Evolutionary conservation across 176 grass and related monocot genomes (phyloP).

Genomic region (Carex pumila): DNA sequence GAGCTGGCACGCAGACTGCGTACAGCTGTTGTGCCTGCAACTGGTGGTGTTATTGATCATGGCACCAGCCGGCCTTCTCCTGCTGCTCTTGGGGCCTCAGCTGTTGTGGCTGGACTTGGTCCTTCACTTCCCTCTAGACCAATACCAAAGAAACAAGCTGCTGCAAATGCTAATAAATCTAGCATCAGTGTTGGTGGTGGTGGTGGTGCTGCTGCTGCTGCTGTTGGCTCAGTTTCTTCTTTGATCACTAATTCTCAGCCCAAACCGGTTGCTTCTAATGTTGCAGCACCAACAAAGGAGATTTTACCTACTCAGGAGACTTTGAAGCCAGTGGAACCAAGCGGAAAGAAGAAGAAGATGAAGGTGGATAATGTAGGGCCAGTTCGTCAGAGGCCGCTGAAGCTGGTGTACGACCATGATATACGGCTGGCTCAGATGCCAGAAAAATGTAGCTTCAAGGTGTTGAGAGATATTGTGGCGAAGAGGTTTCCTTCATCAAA

Average conservation of each 20-base stretch:
- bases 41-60: slow-evolving; percentile 22
- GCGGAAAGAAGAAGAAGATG: slow-evolving; percentile 18
- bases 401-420: slow-evolving; percentile 92
- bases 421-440: slow-evolving; percentile 84
- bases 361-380: neutral
- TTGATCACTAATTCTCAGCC: slow-evolving; percentile 27
- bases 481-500: slow-evolving; percentile 79
- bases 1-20: slow-evolving; percentile 49
- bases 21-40: neutral
- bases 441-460: slow-evolving; percentile 49
- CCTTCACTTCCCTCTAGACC: slow-evolving; percentile 66
- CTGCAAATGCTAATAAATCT: slow-evolving; percentile 24
- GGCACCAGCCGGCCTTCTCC: slow-evolving; percentile 57
- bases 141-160: slow-evolving; percentile 56
- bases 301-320: neutral
- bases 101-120: slow-evolving; percentile 75
- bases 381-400: slow-evolving; percentile 57
- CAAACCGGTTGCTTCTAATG: slow-evolving; percentile 10
- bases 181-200: slow-evolving; percentile 19
- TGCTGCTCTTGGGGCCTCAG: slow-evolving; percentile 85
- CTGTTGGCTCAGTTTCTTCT: slow-evolving; percentile 37
- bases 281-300: slow-evolving; percentile 21
- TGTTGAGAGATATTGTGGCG: slow-evolving; percentile 55
- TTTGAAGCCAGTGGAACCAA: slow-evolving; percentile 5
- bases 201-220: slow-evolving; percentile 26